Conservation (phyloP, 352 stramenopile species). For the Pythium chondricola region DNA sequence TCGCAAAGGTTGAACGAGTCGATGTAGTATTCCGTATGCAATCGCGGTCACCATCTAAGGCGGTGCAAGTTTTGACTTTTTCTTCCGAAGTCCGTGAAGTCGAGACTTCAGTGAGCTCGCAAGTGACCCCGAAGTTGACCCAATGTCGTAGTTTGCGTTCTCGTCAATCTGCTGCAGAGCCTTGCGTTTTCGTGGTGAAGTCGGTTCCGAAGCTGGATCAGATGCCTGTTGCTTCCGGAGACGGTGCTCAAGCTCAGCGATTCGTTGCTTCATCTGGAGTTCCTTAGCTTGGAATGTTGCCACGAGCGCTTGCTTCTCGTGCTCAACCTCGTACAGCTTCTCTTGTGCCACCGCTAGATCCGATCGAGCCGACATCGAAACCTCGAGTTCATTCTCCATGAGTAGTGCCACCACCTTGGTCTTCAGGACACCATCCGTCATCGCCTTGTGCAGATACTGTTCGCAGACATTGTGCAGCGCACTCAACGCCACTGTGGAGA, state of each 20-base stretch:
- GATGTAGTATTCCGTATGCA: too few relatives aligned
- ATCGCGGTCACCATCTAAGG: too few relatives aligned
- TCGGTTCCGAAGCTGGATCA: slow-evolving; percentile 30
- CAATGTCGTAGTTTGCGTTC: slow-evolving; percentile 2
- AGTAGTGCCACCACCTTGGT: slow-evolving; percentile 44
- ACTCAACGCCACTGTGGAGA: slow-evolving; percentile 65
- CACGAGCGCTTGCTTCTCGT: slow-evolving; percentile 50
- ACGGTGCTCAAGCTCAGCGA: slow-evolving; percentile 44
- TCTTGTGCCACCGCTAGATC: slow-evolving; percentile 42
- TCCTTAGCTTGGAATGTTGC: slow-evolving; percentile 58
- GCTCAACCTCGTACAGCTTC: slow-evolving; percentile 54
- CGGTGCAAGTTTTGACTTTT: too few relatives aligned
- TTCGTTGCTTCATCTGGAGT: slow-evolving; percentile 59
- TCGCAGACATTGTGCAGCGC: slow-evolving; percentile 72
- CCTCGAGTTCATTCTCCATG: slow-evolving; percentile 36
- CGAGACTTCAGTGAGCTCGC: slow-evolving; percentile 47
- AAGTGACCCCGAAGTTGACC: slow-evolving; percentile 29
- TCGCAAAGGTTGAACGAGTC: too few relatives aligned
- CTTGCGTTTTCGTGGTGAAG: slow-evolving; percentile 49
- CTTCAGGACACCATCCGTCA: slow-evolving; percentile 55
- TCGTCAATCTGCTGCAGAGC: slow-evolving; percentile 21
- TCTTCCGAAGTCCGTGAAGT: too few relatives aligned
- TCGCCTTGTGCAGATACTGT: slow-evolving; percentile 53
- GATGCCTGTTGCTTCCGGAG: slow-evolving; percentile 25
- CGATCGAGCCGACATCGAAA: slow-evolving; percentile 25